Base-by-base conservation (phyloP, 805 yeast genomes). In the fission yeast (Schizosaccharomyces pombe) region DNA sequence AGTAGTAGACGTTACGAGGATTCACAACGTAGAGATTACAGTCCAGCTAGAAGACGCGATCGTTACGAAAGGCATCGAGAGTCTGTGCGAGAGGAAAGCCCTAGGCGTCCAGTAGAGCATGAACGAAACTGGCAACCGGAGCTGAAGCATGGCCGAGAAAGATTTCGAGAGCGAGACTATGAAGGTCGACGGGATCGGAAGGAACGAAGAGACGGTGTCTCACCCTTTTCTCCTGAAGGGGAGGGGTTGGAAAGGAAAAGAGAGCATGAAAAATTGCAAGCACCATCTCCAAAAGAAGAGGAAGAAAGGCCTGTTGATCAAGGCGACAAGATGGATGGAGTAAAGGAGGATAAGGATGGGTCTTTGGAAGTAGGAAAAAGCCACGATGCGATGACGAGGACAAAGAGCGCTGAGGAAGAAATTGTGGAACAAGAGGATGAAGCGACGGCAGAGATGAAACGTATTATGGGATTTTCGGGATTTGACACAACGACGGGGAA, bases 391-490 rank as follows among this genome's bases (percentile, higher is more conserved):
- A 32, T 12, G 12, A 32, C 8, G 12, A 32, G 11, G 11, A 12
- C 8, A 8, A 32, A 32, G 34, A 12, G 12, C 34, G 12, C 8
- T 32, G 12, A 37, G 19, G 43, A 37, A 3, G 43, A 37, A 14
- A n/a, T 37, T n/a, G 5, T 11, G 9, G 39, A n/a, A 9, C 30
- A 47, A 24, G 53, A 19, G 8, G 37, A 51, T n/a, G n/a, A 11
- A 14, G 47, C 28, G 53, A 12, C 19, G 37, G 53, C 28, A 2
- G 28, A 30, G 11, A 52, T 52, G 54, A 29, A 33, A 22, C 12
- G 32, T 54, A 59, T 72, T 47, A 72, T 72, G 75, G 75, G 75
- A 12, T 70, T 71, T 55, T 58, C 66, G 9, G 68, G 68, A 1
- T 70, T 71, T 57, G 68, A 64, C 2, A 59, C 68, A 19, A 69